A percentile compares a stretch with the other conserved stretches of the same genome.
phyloP scores from a whole-genome alignment of 2,329 filamentous ascomycete species.

The Fusarium brachygibbosum region DNA sequence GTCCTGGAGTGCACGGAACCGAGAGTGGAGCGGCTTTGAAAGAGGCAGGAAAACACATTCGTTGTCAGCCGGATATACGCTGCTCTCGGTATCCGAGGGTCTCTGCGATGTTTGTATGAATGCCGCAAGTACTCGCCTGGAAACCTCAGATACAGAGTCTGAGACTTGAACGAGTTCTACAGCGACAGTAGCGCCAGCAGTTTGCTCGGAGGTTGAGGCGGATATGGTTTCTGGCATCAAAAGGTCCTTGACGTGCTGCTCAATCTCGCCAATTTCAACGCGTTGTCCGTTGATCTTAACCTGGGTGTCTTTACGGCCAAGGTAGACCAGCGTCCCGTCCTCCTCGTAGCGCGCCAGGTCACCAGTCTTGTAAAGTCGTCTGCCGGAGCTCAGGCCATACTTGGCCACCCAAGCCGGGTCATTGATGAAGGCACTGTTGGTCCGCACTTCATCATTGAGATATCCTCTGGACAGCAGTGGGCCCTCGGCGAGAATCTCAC shows the following conservation, averaged over 20 bases:
- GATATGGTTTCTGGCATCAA: constrained; percentile 8
- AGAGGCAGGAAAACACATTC: constrained; percentile 10
- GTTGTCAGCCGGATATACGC: constrained; percentile 11
- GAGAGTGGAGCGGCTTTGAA: constrained; percentile 10
- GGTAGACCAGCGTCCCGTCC: constrained; percentile 46
- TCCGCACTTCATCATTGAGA: constrained; percentile 17
- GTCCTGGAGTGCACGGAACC: constrained; percentile 12
- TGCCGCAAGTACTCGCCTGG: constrained; percentile 10
- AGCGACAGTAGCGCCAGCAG: constrained; percentile 9
- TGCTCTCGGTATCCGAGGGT: constrained; percentile 7
- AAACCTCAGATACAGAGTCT: constrained; percentile 10
- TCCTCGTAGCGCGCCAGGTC: constrained; percentile 15
- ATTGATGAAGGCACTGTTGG: constrained; percentile 16
- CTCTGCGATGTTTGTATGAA: constrained; percentile 9
- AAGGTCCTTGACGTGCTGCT: constrained; percentile 7
- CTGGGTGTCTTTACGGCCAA: constrained; percentile 52
- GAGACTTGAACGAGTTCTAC: constrained; percentile 13
- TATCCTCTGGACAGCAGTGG: constrained; percentile 16
- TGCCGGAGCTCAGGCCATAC: constrained; percentile 17
- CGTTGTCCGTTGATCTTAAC: constrained; percentile 70
- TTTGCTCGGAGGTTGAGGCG: constrained; percentile 5
- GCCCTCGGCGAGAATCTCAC: constrained; percentile 16
- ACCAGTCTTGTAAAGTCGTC: constrained; percentile 18
- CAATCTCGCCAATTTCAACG: constrained; percentile 59
- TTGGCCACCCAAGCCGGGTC: constrained; percentile 12